Evolutionary conservation across 148 eudicot species (phyloP).

Genomic region (Amaranthus palmeri): DNA sequence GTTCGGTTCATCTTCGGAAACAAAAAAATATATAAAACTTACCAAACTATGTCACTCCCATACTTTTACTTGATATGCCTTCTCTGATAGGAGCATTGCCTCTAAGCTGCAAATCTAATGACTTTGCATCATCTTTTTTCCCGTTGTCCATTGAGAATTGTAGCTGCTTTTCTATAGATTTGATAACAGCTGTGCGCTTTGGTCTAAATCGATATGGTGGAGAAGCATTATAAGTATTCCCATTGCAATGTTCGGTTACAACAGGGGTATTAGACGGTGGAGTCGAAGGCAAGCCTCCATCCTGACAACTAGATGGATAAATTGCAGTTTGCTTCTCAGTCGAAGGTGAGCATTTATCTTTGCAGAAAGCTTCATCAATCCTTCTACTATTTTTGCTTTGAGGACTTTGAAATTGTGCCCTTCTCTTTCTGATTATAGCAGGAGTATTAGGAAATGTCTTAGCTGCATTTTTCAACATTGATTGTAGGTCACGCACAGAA

Average conservation of each 20-base stretch:
- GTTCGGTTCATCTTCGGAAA: no score
- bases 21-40: constrained; percentile 12
- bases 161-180: constrained; percentile 83
- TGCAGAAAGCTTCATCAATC: constrained; percentile 32
- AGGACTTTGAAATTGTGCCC: constrained; percentile 31
- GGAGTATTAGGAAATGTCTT: constrained; percentile 76
- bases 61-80: constrained; percentile 35
- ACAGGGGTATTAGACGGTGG: constrained; percentile 31
- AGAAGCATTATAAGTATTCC: constrained; percentile 62
- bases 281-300: constrained; percentile 28
- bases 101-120: constrained; percentile 30
- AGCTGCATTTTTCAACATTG: constrained; percentile 77
- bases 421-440: constrained; percentile 83
- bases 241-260: constrained; percentile 30
- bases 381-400: constrained; percentile 26
- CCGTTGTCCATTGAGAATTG: constrained; percentile 48
- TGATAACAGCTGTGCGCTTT: constrained; percentile 53
- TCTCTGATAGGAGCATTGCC: constrained; percentile 34
- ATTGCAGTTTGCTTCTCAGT: constrained; percentile 18
- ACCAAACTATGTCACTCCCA: constrained; percentile 41
- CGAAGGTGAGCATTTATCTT: constrained; percentile 20
- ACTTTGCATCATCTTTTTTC: constrained; percentile 21
- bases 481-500: constrained; percentile 56
- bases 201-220: constrained; percentile 75
- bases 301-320: constrained; percentile 34